Conservation (phyloP, 2,329 filamentous ascomycete genomes). For the Raffaelea deltoideospora region DNA sequence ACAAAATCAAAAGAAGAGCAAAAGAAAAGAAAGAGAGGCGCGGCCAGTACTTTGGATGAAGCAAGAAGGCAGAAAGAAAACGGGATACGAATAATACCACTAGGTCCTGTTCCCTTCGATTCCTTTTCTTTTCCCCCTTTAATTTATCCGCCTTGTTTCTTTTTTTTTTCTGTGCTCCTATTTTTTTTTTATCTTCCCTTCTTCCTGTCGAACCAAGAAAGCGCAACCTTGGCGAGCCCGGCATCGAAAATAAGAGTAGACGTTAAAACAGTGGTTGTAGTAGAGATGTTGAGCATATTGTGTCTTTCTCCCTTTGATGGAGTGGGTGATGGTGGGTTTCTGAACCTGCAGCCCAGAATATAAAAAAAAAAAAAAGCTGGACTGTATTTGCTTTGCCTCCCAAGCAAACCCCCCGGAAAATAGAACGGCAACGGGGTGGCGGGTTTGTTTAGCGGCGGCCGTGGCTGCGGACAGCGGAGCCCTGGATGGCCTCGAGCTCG, state of each 20-base stretch:
- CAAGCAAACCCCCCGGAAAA: too few species aligned
- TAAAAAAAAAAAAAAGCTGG: neutral
- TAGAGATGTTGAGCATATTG: too few species aligned
- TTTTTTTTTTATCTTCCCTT: neutral
- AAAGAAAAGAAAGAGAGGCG: too few species aligned
- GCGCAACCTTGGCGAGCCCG: neutral
- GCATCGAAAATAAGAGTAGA: neutral
- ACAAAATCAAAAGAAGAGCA: too few species aligned
- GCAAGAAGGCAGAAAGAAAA: constrained; percentile 7
- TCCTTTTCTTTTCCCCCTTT: neutral
- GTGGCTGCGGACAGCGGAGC: constrained; percentile 76
- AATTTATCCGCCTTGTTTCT: neutral
- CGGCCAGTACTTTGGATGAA: too few species aligned
- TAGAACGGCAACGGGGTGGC: too few species aligned
- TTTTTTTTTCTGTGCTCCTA: neutral
- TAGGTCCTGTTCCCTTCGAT: neutral
- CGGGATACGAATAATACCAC: neutral
- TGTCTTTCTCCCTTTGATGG: too few species aligned
- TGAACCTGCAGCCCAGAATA: too few species aligned
- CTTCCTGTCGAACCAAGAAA: neutral
- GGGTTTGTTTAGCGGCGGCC: constrained; percentile 77
- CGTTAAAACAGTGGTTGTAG: too few species aligned
- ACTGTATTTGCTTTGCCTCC: too few species aligned
- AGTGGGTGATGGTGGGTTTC: too few species aligned
- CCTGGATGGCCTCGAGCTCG: constrained; percentile 89